Evolutionary conservation across 768 basidiomycete species (phyloP), one percentile per base, ranked within the genome.

Genomic region (Crucibulum laeve): DNA sequence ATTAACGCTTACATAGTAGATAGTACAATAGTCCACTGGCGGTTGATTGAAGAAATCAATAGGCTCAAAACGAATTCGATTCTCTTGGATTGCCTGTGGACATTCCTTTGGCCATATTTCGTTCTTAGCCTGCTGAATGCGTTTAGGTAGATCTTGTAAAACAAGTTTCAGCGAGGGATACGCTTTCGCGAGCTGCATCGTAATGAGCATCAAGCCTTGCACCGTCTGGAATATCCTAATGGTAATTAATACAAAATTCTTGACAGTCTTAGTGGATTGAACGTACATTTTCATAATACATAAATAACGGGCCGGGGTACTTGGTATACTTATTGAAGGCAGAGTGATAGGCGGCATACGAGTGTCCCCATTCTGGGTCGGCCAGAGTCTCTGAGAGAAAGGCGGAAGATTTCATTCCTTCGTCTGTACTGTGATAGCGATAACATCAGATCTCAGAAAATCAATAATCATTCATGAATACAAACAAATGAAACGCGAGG

Each of bases 11-110:
- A 75, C 72, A 51, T 71, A 71, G 50, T 74, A 73, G 13, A 72
- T 54, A 47, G 71, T 64, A 32, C 63, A 65, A 13, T 57, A 62
- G 10, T 49, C 47, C 25, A 65, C 57, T 1, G 71, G 69, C 3
- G 63, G 38, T 15, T 66, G 62, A 8, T 50, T 51, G 43, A 73
- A 68, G 50, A 75, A 74, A 43, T 75, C 65, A 22, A 73, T 54
- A 0, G 62, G 44, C 15, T 60, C 42, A 47, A 75, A 70, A n/a
- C 60, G 47, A n/a, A 73, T 57, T 7, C 66, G 54, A 14, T 56
- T 43, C 34, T 63, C 53, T 36, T 53, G 48, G 8, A 73, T 56
- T 8, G 63, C 67, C 33, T 67, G 57, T 1, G 71, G 70, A 36
- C 53, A 60, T 30, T 62, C 55, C 33, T 58, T 51, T 3, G 55